These are phyloP conservation scores for Agaricales sp. DNA, from an alignment of 1,284 basidiomycete genomes.

Conservation along the genomic window DNA sequence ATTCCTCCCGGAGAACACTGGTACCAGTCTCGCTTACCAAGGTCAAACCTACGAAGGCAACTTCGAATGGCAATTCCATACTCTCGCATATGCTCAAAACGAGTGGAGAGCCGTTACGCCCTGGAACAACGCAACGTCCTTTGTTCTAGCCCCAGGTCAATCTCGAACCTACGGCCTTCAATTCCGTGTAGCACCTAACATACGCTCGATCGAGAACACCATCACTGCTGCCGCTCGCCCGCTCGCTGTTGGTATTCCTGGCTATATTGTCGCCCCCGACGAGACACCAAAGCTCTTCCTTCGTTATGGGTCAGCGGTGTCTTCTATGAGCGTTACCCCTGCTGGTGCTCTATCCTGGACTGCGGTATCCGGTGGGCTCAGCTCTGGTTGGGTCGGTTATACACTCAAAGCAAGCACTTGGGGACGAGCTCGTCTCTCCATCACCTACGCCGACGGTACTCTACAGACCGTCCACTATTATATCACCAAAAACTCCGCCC, in stretches of 20 bases:
- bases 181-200: slow-evolving; percentile 39
- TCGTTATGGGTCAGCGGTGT: slow-evolving; percentile 29
- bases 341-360: slow-evolving; percentile 38
- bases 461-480: slow-evolving; percentile 47
- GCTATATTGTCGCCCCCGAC: slow-evolving; percentile 42
- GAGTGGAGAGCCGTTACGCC: slow-evolving; percentile 43
- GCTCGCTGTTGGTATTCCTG: slow-evolving; percentile 43
- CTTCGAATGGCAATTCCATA: slow-evolving; percentile 54
- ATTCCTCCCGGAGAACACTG: slow-evolving; percentile 41
- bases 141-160: slow-evolving; percentile 34
- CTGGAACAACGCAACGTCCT: slow-evolving; percentile 47
- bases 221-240: slow-evolving; percentile 31
- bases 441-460: slow-evolving; percentile 40
- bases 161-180: slow-evolving; percentile 44
- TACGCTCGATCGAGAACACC: slow-evolving; percentile 38
- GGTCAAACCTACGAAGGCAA: slow-evolving; percentile 52
- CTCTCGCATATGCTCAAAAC: slow-evolving; percentile 45
- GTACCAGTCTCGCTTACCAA: slow-evolving; percentile 37
- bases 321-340: slow-evolving; percentile 33
- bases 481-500: slow-evolving; percentile 35
- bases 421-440: slow-evolving; percentile 39
- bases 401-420: slow-evolving; percentile 34
- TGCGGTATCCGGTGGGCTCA: slow-evolving; percentile 31
- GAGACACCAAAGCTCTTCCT: slow-evolving; percentile 43
- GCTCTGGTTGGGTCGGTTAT: slow-evolving; percentile 36